Base-by-base conservation (phyloP, 2,329 filamentous ascomycete genomes). In the Microsporum ferrugineum region DNA sequence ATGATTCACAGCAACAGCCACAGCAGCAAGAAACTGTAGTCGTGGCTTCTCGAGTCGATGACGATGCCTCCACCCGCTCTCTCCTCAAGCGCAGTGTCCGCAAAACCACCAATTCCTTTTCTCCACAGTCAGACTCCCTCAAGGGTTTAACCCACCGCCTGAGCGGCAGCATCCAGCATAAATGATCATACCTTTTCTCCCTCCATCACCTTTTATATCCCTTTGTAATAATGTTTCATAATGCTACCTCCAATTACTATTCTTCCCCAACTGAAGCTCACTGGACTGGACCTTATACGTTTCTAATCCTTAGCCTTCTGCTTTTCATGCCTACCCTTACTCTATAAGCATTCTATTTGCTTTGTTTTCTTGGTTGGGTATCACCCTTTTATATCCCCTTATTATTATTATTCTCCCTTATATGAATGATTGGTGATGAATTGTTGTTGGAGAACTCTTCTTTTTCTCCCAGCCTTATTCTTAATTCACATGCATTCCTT, bases 81-180 rank as follows among this genome's bases (percentile, higher is more conserved):
- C 4, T 66, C 1, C 41, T 65, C 12, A 41, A 61, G 4, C 61
- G 64, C 38, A 72, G 71, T 14, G 66, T 75, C 49, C 72, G 72
- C 51, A 70, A 71, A 60, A 75, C 73, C 64, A 74, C 73, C 17
- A 64, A 63, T 10, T 68, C 65, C 8, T 63, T 70, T 14, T 70
- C 68, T 8, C 65, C 68, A 1, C 68, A 65, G 57, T 67, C 72
- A 17, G 73, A 75, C 38, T 68, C 68, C 45, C 66, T 74, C 12
- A 74, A 71, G 60, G 68, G 70, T 23, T 67, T 70, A 17, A 73
- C 70, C 41, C 73, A 76, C 60, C 71, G 72, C 3, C 71, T 76
- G 34, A 69, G 72, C 38, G 71, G 73, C 60, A 75, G 72, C 63
- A 74, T 76, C 55, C 68, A 74, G n/a, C 74, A 75, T 64, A 70